Percentiles rank a stretch among this genome's conserved stretches.
Conservation (phyloP, 176 grass and related monocot species). For the Miscanthus lutarioriparius region DNA sequence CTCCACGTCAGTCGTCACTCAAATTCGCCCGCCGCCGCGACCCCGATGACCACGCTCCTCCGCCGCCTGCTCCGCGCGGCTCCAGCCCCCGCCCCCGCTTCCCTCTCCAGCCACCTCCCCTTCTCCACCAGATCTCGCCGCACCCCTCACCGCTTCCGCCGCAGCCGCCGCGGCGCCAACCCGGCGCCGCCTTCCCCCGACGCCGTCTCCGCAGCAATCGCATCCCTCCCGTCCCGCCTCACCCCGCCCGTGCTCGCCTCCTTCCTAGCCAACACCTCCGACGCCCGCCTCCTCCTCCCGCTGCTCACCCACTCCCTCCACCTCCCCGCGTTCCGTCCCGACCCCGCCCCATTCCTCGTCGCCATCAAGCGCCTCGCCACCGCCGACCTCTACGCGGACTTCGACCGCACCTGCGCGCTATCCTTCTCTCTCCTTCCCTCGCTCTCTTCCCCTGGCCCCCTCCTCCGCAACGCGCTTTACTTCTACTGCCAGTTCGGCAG, state of each 20-base stretch:
- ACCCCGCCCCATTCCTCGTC: conserved; percentile 54
- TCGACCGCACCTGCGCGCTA: conserved; percentile 65
- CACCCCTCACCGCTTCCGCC: conserved; percentile 50
- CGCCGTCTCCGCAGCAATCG: conserved; percentile 49
- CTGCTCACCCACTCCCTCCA: conserved; percentile 63
- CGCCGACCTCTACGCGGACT: conserved; percentile 60
- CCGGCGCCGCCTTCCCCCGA: conserved; percentile 3
- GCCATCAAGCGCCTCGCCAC: conserved; percentile 64
- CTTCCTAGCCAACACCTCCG: conserved; percentile 37
- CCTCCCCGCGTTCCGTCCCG: conserved; percentile 46
- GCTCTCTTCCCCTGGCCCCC: conserved; percentile 40
- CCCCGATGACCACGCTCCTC: conserved; percentile 37
- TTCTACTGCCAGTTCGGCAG: conserved; percentile 73
- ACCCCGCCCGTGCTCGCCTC: conserved; percentile 53
- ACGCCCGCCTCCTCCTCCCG: conserved; percentile 59
- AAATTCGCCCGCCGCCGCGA: conserved; percentile 31
- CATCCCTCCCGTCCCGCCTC: conserved; percentile 70
- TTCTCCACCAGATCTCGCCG: conserved; percentile 39
- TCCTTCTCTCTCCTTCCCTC: conserved; percentile 67
- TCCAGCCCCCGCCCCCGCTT: neutral
- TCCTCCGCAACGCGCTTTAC: conserved; percentile 65
- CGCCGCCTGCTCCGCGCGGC: conserved; percentile 7
- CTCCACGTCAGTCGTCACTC: neutral
- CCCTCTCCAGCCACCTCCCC: conserved; percentile 21
- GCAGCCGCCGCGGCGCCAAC: conserved; percentile 18